Evolutionary conservation across 2,329 filamentous ascomycete genomes (phyloP).

Genomic region (Aspergillus sergii): DNA sequence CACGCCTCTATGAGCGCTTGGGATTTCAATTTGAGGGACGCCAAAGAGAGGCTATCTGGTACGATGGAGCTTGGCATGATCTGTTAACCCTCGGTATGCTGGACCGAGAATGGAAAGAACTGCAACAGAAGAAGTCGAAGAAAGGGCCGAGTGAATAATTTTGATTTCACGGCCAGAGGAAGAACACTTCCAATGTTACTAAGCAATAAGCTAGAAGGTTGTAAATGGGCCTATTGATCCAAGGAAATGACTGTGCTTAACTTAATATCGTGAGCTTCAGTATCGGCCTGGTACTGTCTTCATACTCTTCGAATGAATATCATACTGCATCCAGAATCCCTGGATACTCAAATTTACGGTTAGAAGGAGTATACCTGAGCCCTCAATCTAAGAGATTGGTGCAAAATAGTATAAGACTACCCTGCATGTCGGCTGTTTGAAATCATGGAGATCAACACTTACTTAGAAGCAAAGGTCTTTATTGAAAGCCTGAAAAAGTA

Average conservation of each 20-base stretch:
- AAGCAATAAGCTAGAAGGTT: background rate
- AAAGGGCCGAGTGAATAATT: background rate
- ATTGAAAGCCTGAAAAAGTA: no score
- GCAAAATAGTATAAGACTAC: no score
- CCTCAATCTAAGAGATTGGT: no score
- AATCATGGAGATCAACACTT: no score
- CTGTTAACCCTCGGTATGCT: conserved; percentile 10
- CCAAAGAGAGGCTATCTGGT: conserved; percentile 13
- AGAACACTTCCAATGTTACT: background rate
- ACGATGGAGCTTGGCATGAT: conserved; percentile 19
- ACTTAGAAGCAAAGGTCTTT: no score
- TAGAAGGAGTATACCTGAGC: no score
- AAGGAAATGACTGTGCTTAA: no score
- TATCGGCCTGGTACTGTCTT: background rate
- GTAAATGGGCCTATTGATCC: background rate
- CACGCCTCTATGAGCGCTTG: conserved; percentile 15
- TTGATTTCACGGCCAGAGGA: background rate
- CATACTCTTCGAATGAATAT: background rate
- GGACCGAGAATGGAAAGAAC: conserved; percentile 4
- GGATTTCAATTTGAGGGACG: conserved; percentile 20
- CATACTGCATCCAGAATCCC: background rate
- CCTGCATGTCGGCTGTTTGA: no score
- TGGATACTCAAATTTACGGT: background rate
- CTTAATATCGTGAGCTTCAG: background rate
- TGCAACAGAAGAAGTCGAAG: background rate